Percentiles rank a stretch among this genome's conserved stretches.
Evolutionary conservation across 371 early-diverging fungal genomes (phyloP).

Genomic region (Mortierella sp.): DNA sequence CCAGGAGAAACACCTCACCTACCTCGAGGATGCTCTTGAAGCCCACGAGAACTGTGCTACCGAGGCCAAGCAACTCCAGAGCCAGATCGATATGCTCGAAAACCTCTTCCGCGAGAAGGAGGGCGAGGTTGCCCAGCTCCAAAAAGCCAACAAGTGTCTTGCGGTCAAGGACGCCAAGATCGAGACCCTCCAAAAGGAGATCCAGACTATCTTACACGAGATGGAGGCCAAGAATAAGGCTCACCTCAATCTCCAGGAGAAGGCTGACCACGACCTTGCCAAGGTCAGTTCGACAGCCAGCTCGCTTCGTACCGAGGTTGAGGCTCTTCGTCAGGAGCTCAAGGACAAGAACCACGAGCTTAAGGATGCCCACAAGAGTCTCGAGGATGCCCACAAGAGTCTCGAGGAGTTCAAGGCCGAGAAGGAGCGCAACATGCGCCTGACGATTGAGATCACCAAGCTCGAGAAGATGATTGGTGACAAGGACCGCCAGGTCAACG

Average conservation of each 20-base stretch:
- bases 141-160: conserved; percentile 13
- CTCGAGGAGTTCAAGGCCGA: conserved; percentile 10
- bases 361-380: conserved; percentile 8
- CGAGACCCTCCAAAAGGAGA: conserved; percentile 16
- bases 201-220: conserved; percentile 16
- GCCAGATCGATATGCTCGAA: conserved; percentile 21
- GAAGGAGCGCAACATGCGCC: conserved; percentile 12
- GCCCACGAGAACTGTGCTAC: conserved; percentile 30
- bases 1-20: conserved; percentile 39
- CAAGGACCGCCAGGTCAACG: conserved; percentile 14
- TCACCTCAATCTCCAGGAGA: conserved; percentile 5
- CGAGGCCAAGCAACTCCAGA: conserved; percentile 22
- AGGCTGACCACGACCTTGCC: conserved; percentile 18
- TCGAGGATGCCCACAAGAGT: conserved; percentile 15
- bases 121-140: conserved; percentile 11
- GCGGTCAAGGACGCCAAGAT: conserved; percentile 13
- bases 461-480: conserved; percentile 26
- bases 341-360: conserved; percentile 14
- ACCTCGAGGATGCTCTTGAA: conserved; percentile 31
- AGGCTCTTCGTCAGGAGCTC: conserved; percentile 29
- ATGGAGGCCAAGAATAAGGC: conserved; percentile 13
- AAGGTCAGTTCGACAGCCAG: conserved; percentile 37
- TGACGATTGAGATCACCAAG: conserved; percentile 24
- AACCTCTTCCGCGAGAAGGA: conserved; percentile 23
- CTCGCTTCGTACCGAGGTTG: conserved; percentile 25